phyloP scores from a whole-genome alignment of 2,329 filamentous ascomycete species.

The Exophiala aquamarina region DNA sequence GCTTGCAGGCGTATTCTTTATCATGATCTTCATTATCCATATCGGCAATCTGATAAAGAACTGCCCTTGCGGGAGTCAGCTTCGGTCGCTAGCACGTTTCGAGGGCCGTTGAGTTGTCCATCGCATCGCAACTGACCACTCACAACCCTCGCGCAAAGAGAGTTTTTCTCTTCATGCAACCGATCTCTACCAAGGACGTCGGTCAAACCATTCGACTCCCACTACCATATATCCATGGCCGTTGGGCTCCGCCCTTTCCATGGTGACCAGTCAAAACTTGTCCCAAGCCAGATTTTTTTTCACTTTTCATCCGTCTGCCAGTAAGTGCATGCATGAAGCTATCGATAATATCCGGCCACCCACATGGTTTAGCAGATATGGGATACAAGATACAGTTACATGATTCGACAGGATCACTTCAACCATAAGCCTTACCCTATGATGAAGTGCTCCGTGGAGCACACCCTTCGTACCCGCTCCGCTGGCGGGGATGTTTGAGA shows the following conservation, averaged over 20 bases:
- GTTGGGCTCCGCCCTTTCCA: neutral
- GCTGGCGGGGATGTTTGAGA: no score
- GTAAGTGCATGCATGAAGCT: no score
- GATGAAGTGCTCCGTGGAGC: no score
- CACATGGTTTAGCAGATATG: no score
- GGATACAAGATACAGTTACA: no score
- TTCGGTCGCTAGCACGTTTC: neutral
- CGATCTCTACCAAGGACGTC: constrained; percentile 12
- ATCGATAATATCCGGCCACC: no score
- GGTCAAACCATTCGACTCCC: neutral
- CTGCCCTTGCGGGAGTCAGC: neutral
- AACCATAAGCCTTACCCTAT: no score
- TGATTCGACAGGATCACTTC: no score
- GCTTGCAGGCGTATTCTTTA: constrained; percentile 14
- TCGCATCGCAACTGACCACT: constrained; percentile 3
- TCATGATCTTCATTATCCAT: constrained; percentile 6
- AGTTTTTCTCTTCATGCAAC: neutral
- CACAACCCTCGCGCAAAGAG: constrained; percentile 10
- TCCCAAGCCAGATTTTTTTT: neutral
- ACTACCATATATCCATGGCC: neutral
- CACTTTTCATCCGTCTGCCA: no score
- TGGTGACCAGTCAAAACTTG: neutral
- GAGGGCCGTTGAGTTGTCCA: neutral
- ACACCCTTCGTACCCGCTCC: no score
- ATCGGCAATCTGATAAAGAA: constrained; percentile 11